Conservation (phyloP, 2,329 filamentous ascomycete species). For the Aspergillus tamarii region DNA sequence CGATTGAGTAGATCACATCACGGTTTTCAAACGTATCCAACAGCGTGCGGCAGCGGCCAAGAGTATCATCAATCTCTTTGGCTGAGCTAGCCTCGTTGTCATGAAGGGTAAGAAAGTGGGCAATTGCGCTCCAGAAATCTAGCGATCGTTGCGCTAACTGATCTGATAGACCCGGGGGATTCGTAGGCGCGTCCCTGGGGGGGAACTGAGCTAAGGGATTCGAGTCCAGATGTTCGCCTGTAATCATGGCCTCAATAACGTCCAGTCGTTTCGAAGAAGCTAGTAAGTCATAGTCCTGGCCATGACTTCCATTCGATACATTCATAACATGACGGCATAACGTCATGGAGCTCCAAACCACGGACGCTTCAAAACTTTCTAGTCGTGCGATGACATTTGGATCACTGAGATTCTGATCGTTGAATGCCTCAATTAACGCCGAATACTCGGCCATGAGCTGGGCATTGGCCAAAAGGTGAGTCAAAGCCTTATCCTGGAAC, state of each 20-base stretch:
- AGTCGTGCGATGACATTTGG: conserved; percentile 41
- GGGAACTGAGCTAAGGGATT: conserved; percentile 49
- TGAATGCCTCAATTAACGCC: conserved; percentile 60
- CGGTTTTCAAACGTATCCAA: conserved; percentile 83
- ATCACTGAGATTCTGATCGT: conserved; percentile 43
- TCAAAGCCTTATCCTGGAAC: conserved; percentile 66
- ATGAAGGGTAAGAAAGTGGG: conserved; percentile 69
- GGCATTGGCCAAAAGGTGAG: conserved; percentile 58
- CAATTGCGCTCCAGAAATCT: conserved; percentile 82
- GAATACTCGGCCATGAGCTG: conserved; percentile 68
- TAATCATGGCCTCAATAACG: conserved; percentile 76
- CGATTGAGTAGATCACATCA: conserved; percentile 88
- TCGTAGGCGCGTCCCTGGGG: conserved; percentile 44
- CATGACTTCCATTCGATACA: conserved; percentile 39
- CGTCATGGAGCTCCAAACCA: conserved; percentile 63
- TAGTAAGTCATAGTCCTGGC: conserved; percentile 59
- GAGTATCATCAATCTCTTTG: conserved; percentile 66
- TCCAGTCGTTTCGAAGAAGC: conserved; percentile 72
- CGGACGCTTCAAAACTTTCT: conserved; percentile 60
- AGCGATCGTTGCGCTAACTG: conserved; percentile 65
- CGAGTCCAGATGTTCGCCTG: conserved; percentile 66
- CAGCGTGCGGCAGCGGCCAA: conserved; percentile 68
- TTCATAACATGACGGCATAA: conserved; percentile 52
- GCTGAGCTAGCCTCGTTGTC: conserved; percentile 58
- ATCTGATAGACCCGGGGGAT: conserved; percentile 46